phyloP scores from a whole-genome alignment of 225 moss, liverwort and hornwort genomes.

The Marchantia paleacea region DNA sequence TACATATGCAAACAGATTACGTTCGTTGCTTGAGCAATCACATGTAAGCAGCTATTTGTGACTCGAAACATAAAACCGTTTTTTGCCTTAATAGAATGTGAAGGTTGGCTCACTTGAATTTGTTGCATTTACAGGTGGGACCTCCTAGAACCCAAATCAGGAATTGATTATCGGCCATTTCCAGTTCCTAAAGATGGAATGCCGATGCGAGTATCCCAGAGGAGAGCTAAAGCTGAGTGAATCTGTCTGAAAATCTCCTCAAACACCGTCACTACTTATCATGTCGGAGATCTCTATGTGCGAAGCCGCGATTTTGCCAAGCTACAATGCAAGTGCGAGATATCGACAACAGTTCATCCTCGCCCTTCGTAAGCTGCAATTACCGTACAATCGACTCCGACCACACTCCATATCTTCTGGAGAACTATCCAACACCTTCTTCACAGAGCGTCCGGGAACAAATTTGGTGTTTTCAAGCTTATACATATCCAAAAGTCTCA shows the following conservation, averaged over 20 bases:
- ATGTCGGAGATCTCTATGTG: not conserved
- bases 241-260: not conserved
- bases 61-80: not conserved
- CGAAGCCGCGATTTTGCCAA: not conserved
- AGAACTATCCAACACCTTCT: not conserved
- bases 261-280: not conserved
- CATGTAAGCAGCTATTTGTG: no score
- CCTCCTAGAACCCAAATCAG: constrained; percentile 24
- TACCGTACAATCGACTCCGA: not conserved
- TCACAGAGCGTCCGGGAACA: not conserved
- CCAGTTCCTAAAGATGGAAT: constrained; percentile 36
- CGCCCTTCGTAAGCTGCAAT: not conserved
- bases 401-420: not conserved
- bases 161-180: constrained; percentile 37
- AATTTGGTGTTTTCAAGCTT: not conserved
- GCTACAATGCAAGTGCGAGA: not conserved
- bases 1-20: no score
- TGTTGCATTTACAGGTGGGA: constrained; percentile 32
- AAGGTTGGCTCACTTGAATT: not conserved
- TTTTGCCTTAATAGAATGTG: not conserved
- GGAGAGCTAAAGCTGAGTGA: not conserved
- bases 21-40: no score
- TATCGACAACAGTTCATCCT: no score
- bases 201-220: constrained; percentile 28
- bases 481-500: not conserved